Evolutionary conservation across 306 rosid species (phyloP), one percentile per base, ranked within the genome.

Genomic region (Acacia crassicarpa): DNA sequence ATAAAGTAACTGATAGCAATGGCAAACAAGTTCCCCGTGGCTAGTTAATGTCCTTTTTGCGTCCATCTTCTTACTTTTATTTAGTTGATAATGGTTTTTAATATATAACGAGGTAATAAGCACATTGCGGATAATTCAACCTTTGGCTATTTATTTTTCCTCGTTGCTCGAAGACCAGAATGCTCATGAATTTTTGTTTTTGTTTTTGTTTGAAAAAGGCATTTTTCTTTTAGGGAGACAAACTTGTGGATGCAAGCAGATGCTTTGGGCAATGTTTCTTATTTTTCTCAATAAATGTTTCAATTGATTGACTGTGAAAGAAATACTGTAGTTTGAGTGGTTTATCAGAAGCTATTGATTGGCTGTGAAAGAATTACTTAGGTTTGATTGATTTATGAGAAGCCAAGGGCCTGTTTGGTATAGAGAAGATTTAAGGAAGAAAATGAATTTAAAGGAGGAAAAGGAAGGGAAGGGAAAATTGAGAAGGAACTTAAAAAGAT

Each of bases 1-100:
- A 75, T 71, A 49, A 54, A 76, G 83, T 88, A 84, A 86, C 76
- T 49, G 68, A 62, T 76, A 65, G 68, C 54, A 46, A 75, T 76
- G 83, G 74, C 63, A 81, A 70, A 41, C 75, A 70, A 43, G 75
- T 43, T 70, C 75, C 75, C 51, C 75, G 16, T 22, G 80, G 51
- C 78, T 63, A 79, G 79, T 59, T 81, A 54, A 13, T 78, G 70
- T 54, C 76, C 45, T 75, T 63, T 35, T 51, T 53, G 25, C 27
- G 69, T 49, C 23, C 10, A 20, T 54, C 66, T 23, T 62, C 7
- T 58, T 58, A 22, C 65, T 22, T 58, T 3, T 83, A 2, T 45
- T 44, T 75, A 25, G 38, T 53, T 66, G 17, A 81, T 74, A 63
- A 65, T 23, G 67, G 45, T 63, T 81, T 81, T 73, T 38, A 38